A percentile compares a stretch with the other conserved stretches of the same genome.
Conservation (phyloP, 345 rosid species). For the Heritiera fomes region DNA sequence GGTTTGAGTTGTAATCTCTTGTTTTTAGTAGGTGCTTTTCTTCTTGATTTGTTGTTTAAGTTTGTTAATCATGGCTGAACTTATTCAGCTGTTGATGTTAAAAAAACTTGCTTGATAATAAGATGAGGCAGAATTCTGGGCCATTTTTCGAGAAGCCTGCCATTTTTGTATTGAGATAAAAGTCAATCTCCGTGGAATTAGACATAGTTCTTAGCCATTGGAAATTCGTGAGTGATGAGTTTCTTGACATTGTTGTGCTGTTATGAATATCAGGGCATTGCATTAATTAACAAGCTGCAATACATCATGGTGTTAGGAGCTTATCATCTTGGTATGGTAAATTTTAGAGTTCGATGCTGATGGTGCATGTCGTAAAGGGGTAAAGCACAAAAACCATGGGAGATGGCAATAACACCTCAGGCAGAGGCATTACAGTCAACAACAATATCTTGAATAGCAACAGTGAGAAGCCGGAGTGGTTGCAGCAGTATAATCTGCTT, state of each 20-base stretch:
- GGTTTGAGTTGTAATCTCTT: background rate
- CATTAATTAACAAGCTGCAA: too few relatives aligned
- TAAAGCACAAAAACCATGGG: constrained; percentile 40
- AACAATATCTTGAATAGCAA: constrained; percentile 30
- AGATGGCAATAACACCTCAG: constrained; percentile 44
- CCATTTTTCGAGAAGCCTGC: background rate
- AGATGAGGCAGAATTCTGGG: background rate
- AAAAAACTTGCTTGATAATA: background rate
- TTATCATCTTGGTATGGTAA: too few relatives aligned
- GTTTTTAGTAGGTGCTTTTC: background rate
- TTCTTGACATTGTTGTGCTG: background rate
- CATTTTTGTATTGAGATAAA: background rate
- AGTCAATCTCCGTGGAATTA: background rate
- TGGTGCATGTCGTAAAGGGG: too few relatives aligned
- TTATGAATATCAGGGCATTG: too few relatives aligned
- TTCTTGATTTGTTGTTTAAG: background rate
- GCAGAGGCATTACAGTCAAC: constrained; percentile 35
- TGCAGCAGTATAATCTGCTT: constrained; percentile 90
- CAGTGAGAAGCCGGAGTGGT: constrained; percentile 92
- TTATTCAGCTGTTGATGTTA: background rate
- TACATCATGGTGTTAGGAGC: too few relatives aligned
- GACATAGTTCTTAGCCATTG: background rate
- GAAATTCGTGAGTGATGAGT: background rate
- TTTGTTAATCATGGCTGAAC: background rate
- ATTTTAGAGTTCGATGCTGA: too few relatives aligned